phyloP scores from a whole-genome alignment of 176 grass and related monocot genomes.

The Musa beccarii region DNA sequence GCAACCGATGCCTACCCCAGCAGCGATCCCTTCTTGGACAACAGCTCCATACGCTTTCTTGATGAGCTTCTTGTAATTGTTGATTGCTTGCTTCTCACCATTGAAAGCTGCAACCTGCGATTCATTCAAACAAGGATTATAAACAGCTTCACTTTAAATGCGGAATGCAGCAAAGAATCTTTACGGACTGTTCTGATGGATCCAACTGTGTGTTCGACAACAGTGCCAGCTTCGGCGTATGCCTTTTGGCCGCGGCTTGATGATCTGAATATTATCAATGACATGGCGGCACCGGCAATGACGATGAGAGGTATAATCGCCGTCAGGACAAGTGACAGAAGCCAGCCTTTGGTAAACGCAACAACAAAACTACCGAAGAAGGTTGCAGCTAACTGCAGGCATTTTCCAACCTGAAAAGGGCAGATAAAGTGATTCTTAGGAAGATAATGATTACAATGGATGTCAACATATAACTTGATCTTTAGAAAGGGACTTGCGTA shows the following conservation, averaged over 20 bases:
- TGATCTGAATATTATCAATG: not conserved
- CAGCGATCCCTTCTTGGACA: slow-evolving; percentile 41
- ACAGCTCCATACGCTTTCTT: slow-evolving; percentile 39
- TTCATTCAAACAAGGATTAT: slow-evolving; percentile 3
- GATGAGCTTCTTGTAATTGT: slow-evolving; percentile 45
- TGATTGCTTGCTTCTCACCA: slow-evolving; percentile 53
- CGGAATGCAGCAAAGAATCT: not conserved
- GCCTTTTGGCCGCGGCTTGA: slow-evolving; percentile 4
- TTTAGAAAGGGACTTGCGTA: too few relatives aligned
- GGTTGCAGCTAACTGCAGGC: slow-evolving; percentile 1
- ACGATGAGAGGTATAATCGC: slow-evolving; percentile 1
- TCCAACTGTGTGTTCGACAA: slow-evolving; percentile 17
- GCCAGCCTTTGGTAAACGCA: slow-evolving; percentile 9
- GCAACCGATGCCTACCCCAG: slow-evolving; percentile 40
- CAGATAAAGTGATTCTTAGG: not conserved
- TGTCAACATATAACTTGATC: not conserved
- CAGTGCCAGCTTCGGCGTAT: slow-evolving; percentile 4
- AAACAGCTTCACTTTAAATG: not conserved
- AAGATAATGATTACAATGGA: not conserved
- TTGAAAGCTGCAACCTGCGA: slow-evolving; percentile 66
- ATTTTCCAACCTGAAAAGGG: slow-evolving; percentile 11
- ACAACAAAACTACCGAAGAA: slow-evolving; percentile 13
- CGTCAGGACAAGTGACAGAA: slow-evolving; percentile 1
- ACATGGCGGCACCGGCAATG: not conserved
- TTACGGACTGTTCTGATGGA: slow-evolving; percentile 13